Evolutionary conservation across 1,284 basidiomycete species (phyloP).

Genomic region (Sporisorium reilianum): DNA sequence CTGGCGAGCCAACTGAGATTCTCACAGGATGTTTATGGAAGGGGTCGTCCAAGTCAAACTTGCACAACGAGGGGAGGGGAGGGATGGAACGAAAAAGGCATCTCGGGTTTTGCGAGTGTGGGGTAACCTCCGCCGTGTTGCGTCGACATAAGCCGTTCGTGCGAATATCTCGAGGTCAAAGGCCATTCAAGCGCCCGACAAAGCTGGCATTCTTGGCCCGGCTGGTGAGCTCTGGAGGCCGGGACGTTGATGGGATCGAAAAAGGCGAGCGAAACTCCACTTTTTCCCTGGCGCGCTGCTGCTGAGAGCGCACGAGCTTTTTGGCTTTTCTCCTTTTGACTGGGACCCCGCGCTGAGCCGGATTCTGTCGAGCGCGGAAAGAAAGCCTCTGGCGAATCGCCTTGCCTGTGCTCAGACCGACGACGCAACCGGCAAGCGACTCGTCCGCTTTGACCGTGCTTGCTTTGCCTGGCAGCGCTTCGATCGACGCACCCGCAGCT

Average conservation of each 20-base stretch:
- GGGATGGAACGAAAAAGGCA: not conserved
- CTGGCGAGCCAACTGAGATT: too few relatives aligned
- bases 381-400: not conserved
- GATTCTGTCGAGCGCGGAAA: not conserved
- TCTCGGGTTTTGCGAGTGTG: constrained; percentile 12
- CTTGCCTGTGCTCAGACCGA: constrained; percentile 5
- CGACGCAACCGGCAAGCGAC: constrained; percentile 1
- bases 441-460: not conserved
- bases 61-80: too few relatives aligned
- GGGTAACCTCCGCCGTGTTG: constrained; percentile 16
- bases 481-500: not conserved
- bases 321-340: not conserved
- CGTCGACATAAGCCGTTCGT: constrained; percentile 18
- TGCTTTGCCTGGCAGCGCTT: not conserved
- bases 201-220: not conserved
- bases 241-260: constrained; percentile 3
- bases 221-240: constrained; percentile 14
- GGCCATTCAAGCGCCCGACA: constrained; percentile 14
- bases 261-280: constrained; percentile 2
- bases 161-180: constrained; percentile 9
- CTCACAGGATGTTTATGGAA: too few relatives aligned
- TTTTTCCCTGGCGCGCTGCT: not conserved
- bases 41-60: too few relatives aligned
- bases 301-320: not conserved
- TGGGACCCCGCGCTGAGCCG: not conserved